A percentile compares a stretch with the other conserved stretches of the same genome.
Conservation (phyloP, 441 rosid genomes). For the Eugenia klotzschiana region DNA sequence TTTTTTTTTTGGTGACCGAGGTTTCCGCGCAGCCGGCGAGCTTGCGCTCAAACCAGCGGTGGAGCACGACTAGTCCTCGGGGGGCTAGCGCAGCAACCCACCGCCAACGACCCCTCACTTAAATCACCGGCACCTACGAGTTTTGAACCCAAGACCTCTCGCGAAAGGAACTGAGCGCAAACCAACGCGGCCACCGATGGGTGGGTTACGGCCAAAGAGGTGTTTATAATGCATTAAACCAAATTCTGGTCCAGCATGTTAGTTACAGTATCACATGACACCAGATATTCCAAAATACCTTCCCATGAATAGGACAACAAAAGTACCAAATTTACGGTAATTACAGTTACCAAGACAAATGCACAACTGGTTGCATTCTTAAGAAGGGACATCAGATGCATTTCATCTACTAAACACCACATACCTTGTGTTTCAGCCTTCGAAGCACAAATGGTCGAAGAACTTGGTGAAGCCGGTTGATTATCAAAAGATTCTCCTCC, state of each 20-base stretch:
- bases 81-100: too few relatives aligned
- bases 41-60: too few relatives aligned
- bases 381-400: background rate
- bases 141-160: too few relatives aligned
- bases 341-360: background rate
- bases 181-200: too few relatives aligned
- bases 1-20: too few relatives aligned
- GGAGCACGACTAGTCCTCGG: too few relatives aligned
- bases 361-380: background rate
- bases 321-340: background rate
- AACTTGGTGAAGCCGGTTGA: constrained; percentile 93
- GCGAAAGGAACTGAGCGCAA: too few relatives aligned
- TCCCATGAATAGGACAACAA: background rate
- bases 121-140: too few relatives aligned
- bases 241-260: background rate
- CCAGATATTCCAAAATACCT: background rate
- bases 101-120: too few relatives aligned
- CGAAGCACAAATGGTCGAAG: constrained; percentile 92
- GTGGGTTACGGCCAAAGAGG: background rate
- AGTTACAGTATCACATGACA: background rate
- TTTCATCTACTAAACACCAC: background rate
- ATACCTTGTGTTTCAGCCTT: constrained; percentile 89
- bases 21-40: too few relatives aligned
- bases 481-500: constrained; percentile 86
- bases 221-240: background rate